Conservation (phyloP, 305 asterid genomes). For the Fraxinus platypoda region DNA sequence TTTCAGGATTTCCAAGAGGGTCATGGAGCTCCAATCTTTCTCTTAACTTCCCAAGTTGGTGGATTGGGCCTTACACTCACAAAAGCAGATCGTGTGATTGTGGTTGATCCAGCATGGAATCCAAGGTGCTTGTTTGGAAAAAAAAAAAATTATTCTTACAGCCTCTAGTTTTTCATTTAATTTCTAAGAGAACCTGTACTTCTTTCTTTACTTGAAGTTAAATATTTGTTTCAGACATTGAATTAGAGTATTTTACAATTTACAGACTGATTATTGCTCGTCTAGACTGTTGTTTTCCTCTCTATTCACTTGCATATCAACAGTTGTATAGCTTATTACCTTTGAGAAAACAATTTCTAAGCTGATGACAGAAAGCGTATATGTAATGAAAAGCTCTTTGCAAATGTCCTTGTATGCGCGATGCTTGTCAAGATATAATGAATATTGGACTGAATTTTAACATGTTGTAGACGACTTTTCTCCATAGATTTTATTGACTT, state of each 20-base stretch:
- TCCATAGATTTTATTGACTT: background rate
- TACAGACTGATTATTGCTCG: background rate
- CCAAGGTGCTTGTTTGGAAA: constrained; percentile 60
- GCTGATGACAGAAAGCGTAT: background rate
- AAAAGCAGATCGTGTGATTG: constrained; percentile 94
- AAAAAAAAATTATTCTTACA: background rate
- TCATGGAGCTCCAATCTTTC: constrained; percentile 72
- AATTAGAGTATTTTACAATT: background rate
- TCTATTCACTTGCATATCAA: background rate
- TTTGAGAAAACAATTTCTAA: background rate
- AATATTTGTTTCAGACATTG: background rate
- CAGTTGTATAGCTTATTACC: background rate
- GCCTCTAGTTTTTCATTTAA: background rate
- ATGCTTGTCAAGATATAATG: background rate
- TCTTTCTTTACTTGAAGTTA: background rate
- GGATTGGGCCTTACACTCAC: constrained; percentile 97
- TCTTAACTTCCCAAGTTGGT: constrained; percentile 93
- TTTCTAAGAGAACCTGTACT: background rate
- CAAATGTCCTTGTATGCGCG: background rate
- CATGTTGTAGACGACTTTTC: background rate
- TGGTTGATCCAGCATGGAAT: constrained; percentile 98
- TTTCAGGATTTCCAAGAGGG: constrained; percentile 93
- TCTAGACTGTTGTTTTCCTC: background rate
- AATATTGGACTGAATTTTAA: constrained; percentile 8
- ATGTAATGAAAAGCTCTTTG: background rate